Evolutionary conservation across 768 basidiomycete genomes (phyloP), one percentile per base, ranked within the genome.

Genomic region (Panaeolus cyanescens): DNA sequence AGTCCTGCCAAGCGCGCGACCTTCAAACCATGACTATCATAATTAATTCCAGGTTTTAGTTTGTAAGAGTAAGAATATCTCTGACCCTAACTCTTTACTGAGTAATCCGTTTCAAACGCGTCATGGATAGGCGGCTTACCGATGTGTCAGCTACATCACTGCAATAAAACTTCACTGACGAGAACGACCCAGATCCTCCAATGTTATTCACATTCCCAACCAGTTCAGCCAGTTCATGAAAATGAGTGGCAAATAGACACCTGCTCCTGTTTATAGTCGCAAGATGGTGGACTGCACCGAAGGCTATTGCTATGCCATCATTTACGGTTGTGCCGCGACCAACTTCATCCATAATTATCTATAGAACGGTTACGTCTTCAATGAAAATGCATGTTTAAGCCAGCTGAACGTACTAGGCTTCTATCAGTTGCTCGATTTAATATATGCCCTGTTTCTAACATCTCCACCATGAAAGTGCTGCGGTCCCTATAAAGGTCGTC

Each of bases 301-400:
- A 98, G 17, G 97, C 96, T 55, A 99, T 93, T 0, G 96, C 94
- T 13, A 98, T 74, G 9, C 96, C 96, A 68, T 97, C 96, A 62
- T 87, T 87, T 7, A 95, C 87, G 0, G 95, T 95, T 5, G 96
- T 99, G 32, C 96, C 96, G 66, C 96, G 80, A 5, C 96, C 96
- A n/a, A 99, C 95, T 78, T 99, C 96, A 71, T 99, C 96, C 93
- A 99, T 96, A 64, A 99, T 96, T n/a, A 99, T 91, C 93, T 95
- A 66, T 15, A 10, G 33, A 36, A 10, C n/a, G n/a, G n/a, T n/a
- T n/a, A n/a, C n/a, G n/a, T n/a, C n/a, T n/a, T 33, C 19, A 33
- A 33, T 60, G 33, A 53, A 31, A n/a, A 32, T 17, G 37, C 28
- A 36, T 42, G 39, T 34, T 17, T 55, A 32, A 36, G 22, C 17